Evolutionary conservation across 2,329 filamentous ascomycete species (phyloP), one percentile per base, ranked within the genome.

Genomic region (Alternaria triticimaculans): DNA sequence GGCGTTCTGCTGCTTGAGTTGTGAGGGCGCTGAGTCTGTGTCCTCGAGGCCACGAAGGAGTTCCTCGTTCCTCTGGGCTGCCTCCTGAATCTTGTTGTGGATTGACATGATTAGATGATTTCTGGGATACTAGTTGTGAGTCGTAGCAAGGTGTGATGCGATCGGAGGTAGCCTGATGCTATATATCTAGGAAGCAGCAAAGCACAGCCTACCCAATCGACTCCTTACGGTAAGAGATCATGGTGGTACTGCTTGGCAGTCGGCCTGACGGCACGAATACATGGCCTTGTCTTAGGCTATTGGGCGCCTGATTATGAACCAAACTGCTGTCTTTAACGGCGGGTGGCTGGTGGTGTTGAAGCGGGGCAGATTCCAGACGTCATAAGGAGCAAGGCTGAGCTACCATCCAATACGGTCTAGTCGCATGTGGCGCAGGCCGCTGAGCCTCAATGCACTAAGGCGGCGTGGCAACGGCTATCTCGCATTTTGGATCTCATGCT

Each of bases 1-100:
- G 3, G 66, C 62, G 43, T 69, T 67, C 55, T 78, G 76, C 28
- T 78, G 75, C 23, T 73, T 66, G 18, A 79, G 70, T 49, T 77
- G 73, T 1, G 72, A 72, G 3, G 73, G 72, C 4, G 76, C 72
- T 8, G 68, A 68, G 53, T 77, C 76, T 3, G 71, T 77, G 54
- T 76, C 72, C 28, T 73, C 66, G 2, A 79, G 71, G 26, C 66
- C 70, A 45, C 67, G 62, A 5, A 79, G 68, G 3, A 79, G 65
- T 7, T 67, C 55, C 3, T 72, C 66, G 21, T 78, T 76, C 30
- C 70, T 69, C 9, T 68, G 62, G 2, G 76, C 65, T 48, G 76
- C 75, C 26, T 70, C 60, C 41, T 74, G 74, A 30, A 78, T 74
- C 44, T 71, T 73, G 4, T 64, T 55, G 21, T 73, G 69, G 5